These are phyloP conservation scores for Rhynchosporium agropyri DNA, from an alignment of 2,329 filamentous ascomycete species.

Conservation along the genomic window DNA sequence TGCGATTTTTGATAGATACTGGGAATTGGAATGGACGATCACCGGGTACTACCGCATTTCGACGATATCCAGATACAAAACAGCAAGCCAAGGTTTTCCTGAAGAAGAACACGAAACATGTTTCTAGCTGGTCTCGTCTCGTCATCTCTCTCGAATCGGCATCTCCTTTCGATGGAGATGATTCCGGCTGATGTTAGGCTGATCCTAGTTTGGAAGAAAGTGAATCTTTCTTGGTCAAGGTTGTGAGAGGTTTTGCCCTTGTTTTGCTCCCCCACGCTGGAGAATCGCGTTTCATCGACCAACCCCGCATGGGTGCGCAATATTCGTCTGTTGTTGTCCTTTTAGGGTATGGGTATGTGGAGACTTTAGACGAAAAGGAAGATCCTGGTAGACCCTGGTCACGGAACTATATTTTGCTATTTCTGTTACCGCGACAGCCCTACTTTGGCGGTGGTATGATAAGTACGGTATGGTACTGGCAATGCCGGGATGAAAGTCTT, in stretches of 20 bases:
- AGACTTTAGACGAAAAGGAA: constrained; percentile 1
- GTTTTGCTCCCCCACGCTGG: constrained; percentile 24
- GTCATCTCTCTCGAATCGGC: constrained; percentile 5
- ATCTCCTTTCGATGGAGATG: constrained; percentile 7
- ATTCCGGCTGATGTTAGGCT: constrained; percentile 12
- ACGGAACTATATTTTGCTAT: constrained; percentile 11
- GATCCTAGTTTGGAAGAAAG: background rate
- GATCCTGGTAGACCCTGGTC: background rate
- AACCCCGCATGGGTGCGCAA: constrained; percentile 25
- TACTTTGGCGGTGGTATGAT: background rate
- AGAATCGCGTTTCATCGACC: constrained; percentile 25
- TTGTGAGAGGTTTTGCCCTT: background rate
- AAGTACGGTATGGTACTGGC: background rate
- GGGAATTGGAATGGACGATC: background rate
- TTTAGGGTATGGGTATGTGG: constrained; percentile 12
- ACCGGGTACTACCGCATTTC: constrained; percentile 1
- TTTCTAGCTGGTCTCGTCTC: background rate
- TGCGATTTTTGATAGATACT: constrained; percentile 3
- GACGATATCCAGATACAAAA: constrained; percentile 2
- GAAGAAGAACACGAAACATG: constrained; percentile 4
- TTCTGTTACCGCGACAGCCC: constrained; percentile 20
- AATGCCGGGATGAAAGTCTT: background rate
- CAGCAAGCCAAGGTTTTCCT: background rate
- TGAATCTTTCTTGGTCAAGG: background rate
- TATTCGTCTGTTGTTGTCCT: constrained; percentile 16